phyloP scores from a whole-genome alignment of 768 basidiomycete genomes.

The Clitopilus hobsonii region DNA sequence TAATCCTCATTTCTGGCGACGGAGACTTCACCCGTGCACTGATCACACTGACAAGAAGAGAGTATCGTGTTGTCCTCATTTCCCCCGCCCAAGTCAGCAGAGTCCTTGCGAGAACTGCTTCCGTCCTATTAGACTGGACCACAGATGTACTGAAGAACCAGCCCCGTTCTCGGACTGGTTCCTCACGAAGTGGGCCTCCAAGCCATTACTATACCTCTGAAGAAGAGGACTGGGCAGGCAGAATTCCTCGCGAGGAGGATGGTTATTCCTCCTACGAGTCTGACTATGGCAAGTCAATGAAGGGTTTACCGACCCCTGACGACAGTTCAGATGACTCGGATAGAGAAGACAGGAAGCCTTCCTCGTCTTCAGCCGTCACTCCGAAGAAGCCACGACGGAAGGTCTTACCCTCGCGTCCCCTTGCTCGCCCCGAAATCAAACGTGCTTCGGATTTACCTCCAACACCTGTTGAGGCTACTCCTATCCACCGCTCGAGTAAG shows the following conservation, averaged over 20 bases:
- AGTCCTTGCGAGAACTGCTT: conserved; percentile 53
- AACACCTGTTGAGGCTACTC: neutral
- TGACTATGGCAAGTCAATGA: neutral
- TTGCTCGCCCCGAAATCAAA: neutral
- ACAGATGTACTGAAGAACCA: conserved; percentile 24
- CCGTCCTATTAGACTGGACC: conserved; percentile 47
- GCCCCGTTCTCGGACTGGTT: neutral
- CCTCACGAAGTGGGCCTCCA: neutral
- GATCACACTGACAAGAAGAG: conserved; percentile 48
- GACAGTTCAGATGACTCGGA: neutral
- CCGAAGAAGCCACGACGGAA: neutral
- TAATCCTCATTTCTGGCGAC: conserved; percentile 64
- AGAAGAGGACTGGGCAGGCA: neutral
- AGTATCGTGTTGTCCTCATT: conserved; percentile 49
- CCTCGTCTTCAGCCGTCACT: neutral
- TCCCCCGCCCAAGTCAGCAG: conserved; percentile 33
- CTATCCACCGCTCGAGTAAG: neutral
- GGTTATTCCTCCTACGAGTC: neutral
- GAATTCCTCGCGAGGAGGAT: neutral
- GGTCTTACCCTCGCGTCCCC: neutral
- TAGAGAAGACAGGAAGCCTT: neutral
- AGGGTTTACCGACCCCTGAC: neutral
- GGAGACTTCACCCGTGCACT: conserved; percentile 62
- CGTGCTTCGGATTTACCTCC: neutral
- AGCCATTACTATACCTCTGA: neutral